Evolutionary conservation across 192 early-diverging fungal species (phyloP).

Genomic region (Entomortierella parvispora): DNA sequence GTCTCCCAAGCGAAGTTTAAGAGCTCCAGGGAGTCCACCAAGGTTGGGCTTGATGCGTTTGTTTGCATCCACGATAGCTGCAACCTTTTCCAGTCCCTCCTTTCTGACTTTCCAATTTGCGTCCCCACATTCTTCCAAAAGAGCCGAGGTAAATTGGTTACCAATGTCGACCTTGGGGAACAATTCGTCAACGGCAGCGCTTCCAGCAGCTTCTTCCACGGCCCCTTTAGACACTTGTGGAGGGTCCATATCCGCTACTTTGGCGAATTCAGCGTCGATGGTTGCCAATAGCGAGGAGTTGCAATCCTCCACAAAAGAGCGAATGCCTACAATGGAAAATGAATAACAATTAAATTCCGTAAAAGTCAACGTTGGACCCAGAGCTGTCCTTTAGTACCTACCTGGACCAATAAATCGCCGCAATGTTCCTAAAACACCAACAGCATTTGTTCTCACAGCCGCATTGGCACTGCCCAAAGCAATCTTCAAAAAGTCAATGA

Average conservation of each 20-base stretch:
- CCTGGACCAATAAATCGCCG: constrained; percentile 84
- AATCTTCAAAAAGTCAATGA: constrained; percentile 89
- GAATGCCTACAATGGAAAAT: constrained; percentile 66
- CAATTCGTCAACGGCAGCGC: constrained; percentile 81
- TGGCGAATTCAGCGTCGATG: constrained; percentile 94
- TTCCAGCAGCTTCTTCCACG: constrained; percentile 40
- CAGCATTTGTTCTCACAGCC: constrained; percentile 81
- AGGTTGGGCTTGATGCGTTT: constrained; percentile 86
- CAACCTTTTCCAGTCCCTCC: constrained; percentile 87
- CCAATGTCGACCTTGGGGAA: constrained; percentile 90
- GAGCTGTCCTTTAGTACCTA: constrained; percentile 34
- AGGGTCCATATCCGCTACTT: constrained; percentile 76
- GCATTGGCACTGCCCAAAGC: constrained; percentile 87
- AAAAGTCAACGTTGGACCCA: too few species aligned
- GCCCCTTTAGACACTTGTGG: constrained; percentile 68
- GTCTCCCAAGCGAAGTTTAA: constrained; percentile 89
- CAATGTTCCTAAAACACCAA: constrained; percentile 84
- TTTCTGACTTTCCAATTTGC: constrained; percentile 95
- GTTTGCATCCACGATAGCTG: constrained; percentile 81
- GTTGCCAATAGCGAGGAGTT: constrained; percentile 81
- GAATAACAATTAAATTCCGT: constrained; percentile 11
- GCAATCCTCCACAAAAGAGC: constrained; percentile 87
- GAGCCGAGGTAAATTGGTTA: constrained; percentile 63
- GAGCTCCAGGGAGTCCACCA: constrained; percentile 79
- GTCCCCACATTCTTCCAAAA: constrained; percentile 80